Conservation (phyloP, 2,329 filamentous ascomycete genomes). For the Trichoderma lentiforme region DNA sequence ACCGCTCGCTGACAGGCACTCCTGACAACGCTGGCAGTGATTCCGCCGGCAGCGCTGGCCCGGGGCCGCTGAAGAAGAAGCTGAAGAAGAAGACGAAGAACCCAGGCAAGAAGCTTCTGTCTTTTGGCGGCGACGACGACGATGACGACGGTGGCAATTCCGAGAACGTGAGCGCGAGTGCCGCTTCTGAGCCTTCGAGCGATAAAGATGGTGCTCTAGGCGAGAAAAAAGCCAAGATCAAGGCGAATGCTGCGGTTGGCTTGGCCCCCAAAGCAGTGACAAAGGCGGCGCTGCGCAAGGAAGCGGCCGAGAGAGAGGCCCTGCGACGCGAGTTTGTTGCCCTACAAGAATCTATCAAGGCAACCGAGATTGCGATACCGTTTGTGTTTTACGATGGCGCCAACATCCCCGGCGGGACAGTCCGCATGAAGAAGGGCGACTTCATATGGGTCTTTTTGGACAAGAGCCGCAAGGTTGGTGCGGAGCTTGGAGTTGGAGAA, state of each 20-base stretch:
- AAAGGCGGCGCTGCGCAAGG: slow-evolving; percentile 73
- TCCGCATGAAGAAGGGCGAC: slow-evolving; percentile 89
- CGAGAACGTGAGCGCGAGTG: slow-evolving; percentile 22
- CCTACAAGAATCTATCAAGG: slow-evolving; percentile 82
- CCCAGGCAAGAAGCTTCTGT: slow-evolving; percentile 49
- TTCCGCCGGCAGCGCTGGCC: slow-evolving; percentile 23
- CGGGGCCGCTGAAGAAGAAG: slow-evolving; percentile 28
- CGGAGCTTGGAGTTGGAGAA: slow-evolving; percentile 71
- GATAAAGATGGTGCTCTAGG: slow-evolving; percentile 19
- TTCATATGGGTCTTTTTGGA: slow-evolving; percentile 91
- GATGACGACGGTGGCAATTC: slow-evolving; percentile 61
- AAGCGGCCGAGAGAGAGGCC: slow-evolving; percentile 74
- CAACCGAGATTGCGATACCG: slow-evolving; percentile 83
- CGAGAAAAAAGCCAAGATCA: slow-evolving; percentile 48
- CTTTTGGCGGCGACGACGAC: slow-evolving; percentile 63
- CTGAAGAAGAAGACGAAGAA: slow-evolving; percentile 40
- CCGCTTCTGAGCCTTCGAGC: slow-evolving; percentile 18
- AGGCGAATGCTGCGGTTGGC: slow-evolving; percentile 58
- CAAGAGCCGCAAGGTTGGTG: slow-evolving; percentile 84
- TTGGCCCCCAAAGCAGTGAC: slow-evolving; percentile 65
- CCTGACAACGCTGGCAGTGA: slow-evolving; percentile 43
- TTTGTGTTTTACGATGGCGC: slow-evolving; percentile 98
- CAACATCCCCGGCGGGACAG: slow-evolving; percentile 78
- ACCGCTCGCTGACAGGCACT: slow-evolving; percentile 47
- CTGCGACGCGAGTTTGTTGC: slow-evolving; percentile 77